phyloP scores from a whole-genome alignment of 495 filamentous ascomycete genomes.

The Bacidia gigantensis region DNA sequence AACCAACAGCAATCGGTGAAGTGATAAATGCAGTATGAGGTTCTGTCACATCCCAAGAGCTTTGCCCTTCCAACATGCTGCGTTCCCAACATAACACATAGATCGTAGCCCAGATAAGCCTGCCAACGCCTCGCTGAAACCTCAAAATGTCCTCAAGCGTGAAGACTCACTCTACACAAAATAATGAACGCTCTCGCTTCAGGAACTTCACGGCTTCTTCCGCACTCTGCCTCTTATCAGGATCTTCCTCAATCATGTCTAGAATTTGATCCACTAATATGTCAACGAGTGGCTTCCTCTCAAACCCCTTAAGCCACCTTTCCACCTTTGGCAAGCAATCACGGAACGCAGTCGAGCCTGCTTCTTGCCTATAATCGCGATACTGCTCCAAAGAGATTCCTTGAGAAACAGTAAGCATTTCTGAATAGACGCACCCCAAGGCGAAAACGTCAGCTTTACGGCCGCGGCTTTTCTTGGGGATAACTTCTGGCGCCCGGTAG shows the following conservation, averaged over 20 bases:
- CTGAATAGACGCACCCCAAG: constrained; percentile 9
- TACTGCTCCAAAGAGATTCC: constrained; percentile 2
- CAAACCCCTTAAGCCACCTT: constrained; percentile 1
- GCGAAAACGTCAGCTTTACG: constrained; percentile 9
- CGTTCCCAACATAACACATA: too few species aligned
- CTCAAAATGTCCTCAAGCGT: too few species aligned
- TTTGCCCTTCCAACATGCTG: too few species aligned
- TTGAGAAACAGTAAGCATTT: constrained; percentile 7
- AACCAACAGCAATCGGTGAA: too few species aligned
- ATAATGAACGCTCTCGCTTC: not conserved
- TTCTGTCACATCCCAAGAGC: too few species aligned
- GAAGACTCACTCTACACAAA: constrained; percentile 1
- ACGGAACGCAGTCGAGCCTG: not conserved
- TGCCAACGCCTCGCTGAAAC: too few species aligned
- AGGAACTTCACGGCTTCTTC: not conserved
- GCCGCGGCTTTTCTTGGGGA: not conserved
- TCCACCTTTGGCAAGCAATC: not conserved
- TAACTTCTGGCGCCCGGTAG: constrained; percentile 84
- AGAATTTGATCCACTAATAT: constrained; percentile 2
- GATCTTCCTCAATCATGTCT: not conserved
- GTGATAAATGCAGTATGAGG: too few species aligned
- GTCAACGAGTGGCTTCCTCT: not conserved
- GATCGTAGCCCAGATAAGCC: too few species aligned
- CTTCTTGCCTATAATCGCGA: not conserved
- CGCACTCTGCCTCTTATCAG: not conserved